Evolutionary conservation across 2,329 filamentous ascomycete genomes (phyloP).

Genomic region (Alternaria angustiovoidea): DNA sequence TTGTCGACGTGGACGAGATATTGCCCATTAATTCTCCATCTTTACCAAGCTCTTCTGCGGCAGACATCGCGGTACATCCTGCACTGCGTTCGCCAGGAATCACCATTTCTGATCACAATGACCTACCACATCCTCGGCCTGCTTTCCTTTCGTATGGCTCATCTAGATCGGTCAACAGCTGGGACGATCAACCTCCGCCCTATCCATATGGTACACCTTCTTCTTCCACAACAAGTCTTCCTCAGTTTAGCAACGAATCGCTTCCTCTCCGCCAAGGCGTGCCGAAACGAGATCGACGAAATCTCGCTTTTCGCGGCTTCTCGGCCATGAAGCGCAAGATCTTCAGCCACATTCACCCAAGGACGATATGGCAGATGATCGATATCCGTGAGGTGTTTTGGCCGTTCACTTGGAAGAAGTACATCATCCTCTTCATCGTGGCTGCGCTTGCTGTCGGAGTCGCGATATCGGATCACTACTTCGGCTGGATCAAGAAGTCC

Average conservation of each 20-base stretch:
- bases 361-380: conserved; percentile 16
- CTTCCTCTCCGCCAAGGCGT: conserved; percentile 4
- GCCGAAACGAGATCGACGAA: conserved; percentile 2
- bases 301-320: background rate
- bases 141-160: conserved; percentile 1
- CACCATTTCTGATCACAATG: background rate
- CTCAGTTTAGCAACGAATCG: conserved; percentile 1
- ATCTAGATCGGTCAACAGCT: background rate
- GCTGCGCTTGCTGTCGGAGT: conserved; percentile 19
- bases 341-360: conserved; percentile 17
- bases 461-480: conserved; percentile 19
- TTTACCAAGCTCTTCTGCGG: background rate
- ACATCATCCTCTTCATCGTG: conserved; percentile 16
- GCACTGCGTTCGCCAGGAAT: background rate
- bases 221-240: background rate
- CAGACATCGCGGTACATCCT: background rate
- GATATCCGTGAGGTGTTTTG: conserved; percentile 22
- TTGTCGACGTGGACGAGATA: background rate
- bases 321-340: background rate
- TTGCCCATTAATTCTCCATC: background rate
- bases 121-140: background rate
- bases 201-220: background rate
- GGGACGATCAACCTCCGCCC: background rate
- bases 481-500: conserved; percentile 21
- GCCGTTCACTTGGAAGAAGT: conserved; percentile 28